Evolutionary conservation across 1,139 yeast genomes (phyloP).

Genomic region (Yamadazyma blattariae): DNA sequence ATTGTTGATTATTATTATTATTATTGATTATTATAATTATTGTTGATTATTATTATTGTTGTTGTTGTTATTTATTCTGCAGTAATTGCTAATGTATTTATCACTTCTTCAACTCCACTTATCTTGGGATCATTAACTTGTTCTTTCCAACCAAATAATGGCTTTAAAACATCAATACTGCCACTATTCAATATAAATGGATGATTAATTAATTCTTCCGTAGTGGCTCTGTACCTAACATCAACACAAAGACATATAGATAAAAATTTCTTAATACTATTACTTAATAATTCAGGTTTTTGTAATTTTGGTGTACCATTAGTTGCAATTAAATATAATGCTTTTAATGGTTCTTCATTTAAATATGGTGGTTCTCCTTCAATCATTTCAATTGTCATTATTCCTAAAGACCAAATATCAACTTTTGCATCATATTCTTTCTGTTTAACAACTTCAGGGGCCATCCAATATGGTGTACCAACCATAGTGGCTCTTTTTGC

Average conservation of each 20-base stretch:
- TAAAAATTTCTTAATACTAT: conserved; percentile 80
- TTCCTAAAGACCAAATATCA: conserved; percentile 97
- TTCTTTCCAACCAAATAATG: conserved; percentile 65
- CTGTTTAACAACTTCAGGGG: conserved; percentile 97
- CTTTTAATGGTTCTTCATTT: conserved; percentile 79
- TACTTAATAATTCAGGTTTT: conserved; percentile 76
- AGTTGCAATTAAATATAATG: conserved; percentile 79
- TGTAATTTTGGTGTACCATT: conserved; percentile 96
- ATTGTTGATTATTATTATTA: no score
- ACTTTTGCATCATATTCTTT: conserved; percentile 96
- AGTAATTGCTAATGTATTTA: no score
- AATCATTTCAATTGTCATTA: conserved; percentile 98
- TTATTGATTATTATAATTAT: no score
- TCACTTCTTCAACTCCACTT: no score
- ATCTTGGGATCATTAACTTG: neutral
- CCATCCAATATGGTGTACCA: conserved; percentile 99
- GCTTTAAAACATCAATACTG: conserved; percentile 68
- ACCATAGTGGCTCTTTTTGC: conserved; percentile 97
- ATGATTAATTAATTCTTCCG: conserved; percentile 83
- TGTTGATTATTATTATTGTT: no score
- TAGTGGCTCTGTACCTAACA: conserved; percentile 85
- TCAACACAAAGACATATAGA: conserved; percentile 95
- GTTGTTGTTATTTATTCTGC: no score
- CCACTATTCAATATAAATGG: conserved; percentile 57
- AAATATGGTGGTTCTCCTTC: conserved; percentile 98